phyloP scores from a whole-genome alignment of 805 yeast species.

The Starmerella vaccinii region DNA sequence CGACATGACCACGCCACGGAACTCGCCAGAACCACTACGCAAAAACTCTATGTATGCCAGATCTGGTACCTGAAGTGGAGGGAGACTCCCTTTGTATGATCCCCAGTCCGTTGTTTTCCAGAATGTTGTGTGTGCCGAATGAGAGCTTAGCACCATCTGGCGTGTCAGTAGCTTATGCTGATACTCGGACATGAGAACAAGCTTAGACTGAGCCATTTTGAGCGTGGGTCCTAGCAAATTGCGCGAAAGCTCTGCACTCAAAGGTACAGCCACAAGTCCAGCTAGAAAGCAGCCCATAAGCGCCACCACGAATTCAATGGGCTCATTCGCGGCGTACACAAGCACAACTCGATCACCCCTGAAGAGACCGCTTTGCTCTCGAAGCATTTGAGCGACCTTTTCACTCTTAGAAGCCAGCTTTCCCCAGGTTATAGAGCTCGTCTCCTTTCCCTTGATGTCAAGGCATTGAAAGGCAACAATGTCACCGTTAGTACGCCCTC shows the following conservation, averaged over 20 bases:
- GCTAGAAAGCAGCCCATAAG: constrained; percentile 86
- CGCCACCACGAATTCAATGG: constrained; percentile 76
- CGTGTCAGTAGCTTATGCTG: constrained; percentile 68
- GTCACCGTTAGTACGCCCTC: constrained; percentile 56
- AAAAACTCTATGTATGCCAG: constrained; percentile 90
- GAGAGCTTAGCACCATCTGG: constrained; percentile 7
- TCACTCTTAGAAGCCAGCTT: constrained; percentile 73
- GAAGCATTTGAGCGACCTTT: constrained; percentile 74
- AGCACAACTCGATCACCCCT: constrained; percentile 77
- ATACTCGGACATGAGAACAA: constrained; percentile 70
- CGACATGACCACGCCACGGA: constrained; percentile 86
- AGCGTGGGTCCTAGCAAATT: constrained; percentile 31
- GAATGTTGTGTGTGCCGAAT: constrained; percentile 35
- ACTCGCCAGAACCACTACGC: constrained; percentile 79
- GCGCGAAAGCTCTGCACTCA: constrained; percentile 50
- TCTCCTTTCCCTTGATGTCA: constrained; percentile 74
- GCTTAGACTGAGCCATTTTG: constrained; percentile 60
- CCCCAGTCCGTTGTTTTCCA: constrained; percentile 89
- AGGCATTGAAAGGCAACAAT: constrained; percentile 64
- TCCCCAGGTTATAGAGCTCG: constrained; percentile 74
- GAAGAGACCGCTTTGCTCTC: constrained; percentile 60
- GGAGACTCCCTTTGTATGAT: constrained; percentile 46
- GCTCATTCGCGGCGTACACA: constrained; percentile 73
- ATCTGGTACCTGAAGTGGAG: constrained; percentile 64
- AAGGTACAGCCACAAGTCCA: constrained; percentile 89